Evolutionary conservation across 139 green algal genomes (phyloP).

Genomic region (Tetratostichococcus sp.): DNA sequence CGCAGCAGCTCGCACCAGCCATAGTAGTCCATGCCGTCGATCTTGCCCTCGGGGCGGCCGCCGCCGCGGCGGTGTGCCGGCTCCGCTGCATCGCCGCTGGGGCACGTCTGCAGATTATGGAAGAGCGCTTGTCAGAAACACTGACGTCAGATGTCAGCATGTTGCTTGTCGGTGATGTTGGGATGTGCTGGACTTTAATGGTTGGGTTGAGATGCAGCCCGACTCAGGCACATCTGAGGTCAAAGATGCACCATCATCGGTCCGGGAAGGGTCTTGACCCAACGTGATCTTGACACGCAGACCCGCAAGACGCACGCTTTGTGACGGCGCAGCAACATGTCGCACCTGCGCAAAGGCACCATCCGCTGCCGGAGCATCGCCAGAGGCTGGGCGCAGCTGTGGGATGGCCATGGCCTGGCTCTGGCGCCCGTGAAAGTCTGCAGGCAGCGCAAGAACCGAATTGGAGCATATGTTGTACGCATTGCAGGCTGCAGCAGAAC

Average conservation of each 20-base stretch:
- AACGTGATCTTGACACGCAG: no score
- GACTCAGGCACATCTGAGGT: no score
- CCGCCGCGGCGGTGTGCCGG: background rate
- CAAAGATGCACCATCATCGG: no score
- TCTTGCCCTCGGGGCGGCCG: constrained; percentile 24
- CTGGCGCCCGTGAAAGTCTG: background rate
- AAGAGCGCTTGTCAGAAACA: no score
- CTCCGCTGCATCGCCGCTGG: background rate
- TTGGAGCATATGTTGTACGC: no score
- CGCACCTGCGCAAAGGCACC: background rate
- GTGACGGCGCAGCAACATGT: no score
- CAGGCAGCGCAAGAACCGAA: background rate
- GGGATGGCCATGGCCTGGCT: background rate
- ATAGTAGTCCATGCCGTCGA: constrained; percentile 53
- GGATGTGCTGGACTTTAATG: no score
- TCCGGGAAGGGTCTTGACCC: background rate
- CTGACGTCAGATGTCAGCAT: background rate
- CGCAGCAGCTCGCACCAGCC: constrained; percentile 47
- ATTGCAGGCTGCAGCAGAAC: no score
- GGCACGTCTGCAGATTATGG: background rate
- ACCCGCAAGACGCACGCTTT: no score
- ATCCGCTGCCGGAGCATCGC: background rate
- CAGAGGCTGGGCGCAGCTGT: background rate
- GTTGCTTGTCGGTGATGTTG: background rate
- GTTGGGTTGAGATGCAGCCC: no score